phyloP scores from a whole-genome alignment of 2,329 filamentous ascomycete species.

The Neophaeococcomyces aloes region DNA sequence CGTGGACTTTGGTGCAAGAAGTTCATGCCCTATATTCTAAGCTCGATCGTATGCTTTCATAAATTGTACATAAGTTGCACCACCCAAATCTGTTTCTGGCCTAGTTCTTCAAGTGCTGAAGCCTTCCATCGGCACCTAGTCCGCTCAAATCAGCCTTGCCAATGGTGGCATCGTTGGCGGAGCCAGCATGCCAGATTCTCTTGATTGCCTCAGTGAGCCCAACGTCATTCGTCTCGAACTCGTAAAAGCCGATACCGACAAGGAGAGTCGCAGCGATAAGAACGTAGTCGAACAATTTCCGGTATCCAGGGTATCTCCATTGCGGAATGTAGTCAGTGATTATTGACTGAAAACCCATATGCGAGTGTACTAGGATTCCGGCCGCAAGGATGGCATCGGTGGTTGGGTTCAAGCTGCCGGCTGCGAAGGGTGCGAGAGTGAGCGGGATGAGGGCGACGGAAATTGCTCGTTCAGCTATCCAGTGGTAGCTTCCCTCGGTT shows the following conservation, averaged over 20 bases:
- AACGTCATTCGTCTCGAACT: slow-evolving; percentile 98
- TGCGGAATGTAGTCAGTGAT: slow-evolving; percentile 86
- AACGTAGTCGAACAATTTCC: slow-evolving; percentile 61
- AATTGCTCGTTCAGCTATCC: slow-evolving; percentile 81
- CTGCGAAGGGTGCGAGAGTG: slow-evolving; percentile 81
- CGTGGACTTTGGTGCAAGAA: too few relatives aligned
- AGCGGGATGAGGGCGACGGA: slow-evolving; percentile 75
- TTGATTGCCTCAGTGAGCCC: slow-evolving; percentile 82
- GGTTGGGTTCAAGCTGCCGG: slow-evolving; percentile 79
- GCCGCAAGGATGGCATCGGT: slow-evolving; percentile 78
- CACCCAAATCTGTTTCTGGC: not conserved
- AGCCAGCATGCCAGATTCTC: slow-evolving; percentile 77
- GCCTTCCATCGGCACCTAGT: slow-evolving; percentile 17
- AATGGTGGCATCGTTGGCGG: slow-evolving; percentile 16
- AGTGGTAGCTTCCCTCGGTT: slow-evolving; percentile 75
- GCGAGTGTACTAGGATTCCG: slow-evolving; percentile 78
- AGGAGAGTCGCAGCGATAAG: slow-evolving; percentile 69
- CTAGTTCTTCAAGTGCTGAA: slow-evolving; percentile 14
- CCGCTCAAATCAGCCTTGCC: slow-evolving; percentile 13
- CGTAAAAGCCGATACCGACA: slow-evolving; percentile 82
- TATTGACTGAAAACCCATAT: slow-evolving; percentile 85
- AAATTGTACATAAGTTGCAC: not conserved
- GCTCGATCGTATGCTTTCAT: not conserved
- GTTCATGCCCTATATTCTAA: too few relatives aligned
- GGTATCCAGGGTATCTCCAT: slow-evolving; percentile 56